Percentiles rank a stretch among this genome's conserved stretches.
Evolutionary conservation across 768 basidiomycete species (phyloP).

Genomic region (Xerocomellus dryophilus): DNA sequence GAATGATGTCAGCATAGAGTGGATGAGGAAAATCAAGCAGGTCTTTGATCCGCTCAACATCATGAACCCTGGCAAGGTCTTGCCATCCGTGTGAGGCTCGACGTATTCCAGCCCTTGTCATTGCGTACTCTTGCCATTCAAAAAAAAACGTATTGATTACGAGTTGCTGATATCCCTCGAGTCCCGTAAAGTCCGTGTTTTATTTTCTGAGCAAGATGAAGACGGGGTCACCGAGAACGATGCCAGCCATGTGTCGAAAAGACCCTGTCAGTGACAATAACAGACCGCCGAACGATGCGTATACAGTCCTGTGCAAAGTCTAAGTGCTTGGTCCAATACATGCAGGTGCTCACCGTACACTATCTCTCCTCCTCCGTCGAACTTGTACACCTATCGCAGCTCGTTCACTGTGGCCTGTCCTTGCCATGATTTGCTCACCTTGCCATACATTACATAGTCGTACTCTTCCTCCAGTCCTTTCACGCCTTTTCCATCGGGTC

Average conservation of each 20-base stretch:
- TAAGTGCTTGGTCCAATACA: constrained; percentile 1
- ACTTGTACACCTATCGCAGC: constrained; percentile 81
- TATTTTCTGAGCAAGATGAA: constrained; percentile 85
- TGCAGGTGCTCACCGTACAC: constrained; percentile 50
- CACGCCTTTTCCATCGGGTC: constrained; percentile 79
- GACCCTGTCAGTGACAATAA: constrained; percentile 92
- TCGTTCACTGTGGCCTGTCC: constrained; percentile 5
- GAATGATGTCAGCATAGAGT: constrained; percentile 67
- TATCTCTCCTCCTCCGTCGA: constrained; percentile 82
- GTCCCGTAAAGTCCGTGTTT: constrained; percentile 7
- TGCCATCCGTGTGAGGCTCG: constrained; percentile 29
- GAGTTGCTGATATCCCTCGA: background rate
- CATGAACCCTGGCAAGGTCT: constrained; percentile 89
- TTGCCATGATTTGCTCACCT: constrained; percentile 47
- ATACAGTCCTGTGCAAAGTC: constrained; percentile 67
- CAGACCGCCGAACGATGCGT: constrained; percentile 94
- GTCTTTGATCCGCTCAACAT: constrained; percentile 89
- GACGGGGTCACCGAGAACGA: constrained; percentile 91
- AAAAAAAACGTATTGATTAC: too few relatives aligned
- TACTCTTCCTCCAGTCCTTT: constrained; percentile 90
- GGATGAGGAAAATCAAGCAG: constrained; percentile 88
- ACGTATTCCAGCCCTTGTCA: background rate
- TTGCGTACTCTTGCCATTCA: background rate
- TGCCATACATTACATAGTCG: constrained; percentile 99
- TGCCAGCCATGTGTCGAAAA: constrained; percentile 68